Evolutionary conservation across 2,329 filamentous ascomycete species (phyloP), one percentile per base, ranked within the genome.

Genomic region (Aspergillus sp.): DNA sequence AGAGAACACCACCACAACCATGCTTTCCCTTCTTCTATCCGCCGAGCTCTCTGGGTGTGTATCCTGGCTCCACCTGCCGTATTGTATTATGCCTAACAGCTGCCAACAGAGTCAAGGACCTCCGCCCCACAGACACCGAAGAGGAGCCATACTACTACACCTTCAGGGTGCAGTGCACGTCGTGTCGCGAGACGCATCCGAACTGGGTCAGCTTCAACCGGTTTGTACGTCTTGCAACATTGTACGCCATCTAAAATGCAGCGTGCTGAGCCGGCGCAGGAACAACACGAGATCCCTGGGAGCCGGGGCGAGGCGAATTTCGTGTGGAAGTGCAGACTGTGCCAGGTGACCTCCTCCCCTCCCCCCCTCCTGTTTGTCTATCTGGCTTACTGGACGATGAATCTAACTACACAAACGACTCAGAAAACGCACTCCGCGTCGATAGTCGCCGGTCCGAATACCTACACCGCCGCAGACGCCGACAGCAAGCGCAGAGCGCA

Each of bases 261-360:
- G 8, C 35, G 24, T 15, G n/a, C 2, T 35, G 5, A n/a, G 16
- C 16, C 15, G 10, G 30, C 35, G 11, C 41, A 94, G 86, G 89
- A 96, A 56, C 73, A 70, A 52, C 88, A 93, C 55, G 86, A 95
- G 44, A 78, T 95, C 59, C 91, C 85, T 43, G 88, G 88, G 22
- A 95, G 88, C 59, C 76, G 86, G 52, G 91, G 91, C 44, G 88
- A 96, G 61, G 91, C 91, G 40, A 96, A 96, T 62, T 98, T 98
- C 61, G 91, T 98, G n/a, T 98, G 91, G 89, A 88, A 79, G 60
- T 98, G 91, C 73, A 94, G 93, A 64, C 89, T 91, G 57, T 98
- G 91, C 78, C 93, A 91, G 75, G 86, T 91, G 46, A 17, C 64
- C 57, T 12, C 20, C 4, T 25, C 13, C 26, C 27, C 32, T 17